Percentiles rank a stretch among this genome's conserved stretches.
These are phyloP conservation scores for Sorghum bicolor DNA, from an alignment of 176 grass and related monocot genomes.

Conservation along the genomic window DNA sequence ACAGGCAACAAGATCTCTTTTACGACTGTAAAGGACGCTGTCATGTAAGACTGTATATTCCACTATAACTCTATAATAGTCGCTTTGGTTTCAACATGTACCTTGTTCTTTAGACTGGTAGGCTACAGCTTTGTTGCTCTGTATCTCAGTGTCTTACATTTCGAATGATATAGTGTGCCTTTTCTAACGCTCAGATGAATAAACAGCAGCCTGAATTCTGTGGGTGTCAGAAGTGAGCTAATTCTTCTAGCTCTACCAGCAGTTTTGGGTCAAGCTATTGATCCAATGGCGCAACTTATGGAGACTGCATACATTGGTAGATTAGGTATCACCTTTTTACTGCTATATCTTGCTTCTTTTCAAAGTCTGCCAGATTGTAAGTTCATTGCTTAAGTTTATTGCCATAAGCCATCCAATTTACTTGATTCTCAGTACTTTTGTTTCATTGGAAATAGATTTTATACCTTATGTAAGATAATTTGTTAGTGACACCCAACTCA, in stretches of 20 bases:
- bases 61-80: background rate
- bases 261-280: conserved; percentile 85
- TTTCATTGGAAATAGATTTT: conserved; percentile 1
- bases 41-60: background rate
- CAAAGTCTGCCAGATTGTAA: background rate
- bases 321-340: conserved; percentile 69
- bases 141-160: background rate
- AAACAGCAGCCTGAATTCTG: conserved; percentile 20
- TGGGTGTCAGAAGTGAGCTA: conserved; percentile 59
- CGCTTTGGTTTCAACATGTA: background rate
- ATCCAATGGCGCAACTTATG: conserved; percentile 88
- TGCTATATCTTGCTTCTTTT: conserved; percentile 5
- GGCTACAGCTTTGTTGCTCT: background rate
- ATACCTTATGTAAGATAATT: background rate
- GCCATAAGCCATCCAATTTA: background rate
- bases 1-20: conserved; percentile 28
- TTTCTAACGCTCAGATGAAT: conserved; percentile 35
- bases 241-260: conserved; percentile 81
- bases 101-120: background rate
- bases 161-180: conserved; percentile 3
- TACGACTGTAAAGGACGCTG: background rate
- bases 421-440: background rate
- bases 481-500: background rate
- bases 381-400: conserved; percentile 5
- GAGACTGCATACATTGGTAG: conserved; percentile 91